These are phyloP conservation scores for Trifolium repens DNA, from an alignment of 306 rosid species.

Conservation along the genomic window DNA sequence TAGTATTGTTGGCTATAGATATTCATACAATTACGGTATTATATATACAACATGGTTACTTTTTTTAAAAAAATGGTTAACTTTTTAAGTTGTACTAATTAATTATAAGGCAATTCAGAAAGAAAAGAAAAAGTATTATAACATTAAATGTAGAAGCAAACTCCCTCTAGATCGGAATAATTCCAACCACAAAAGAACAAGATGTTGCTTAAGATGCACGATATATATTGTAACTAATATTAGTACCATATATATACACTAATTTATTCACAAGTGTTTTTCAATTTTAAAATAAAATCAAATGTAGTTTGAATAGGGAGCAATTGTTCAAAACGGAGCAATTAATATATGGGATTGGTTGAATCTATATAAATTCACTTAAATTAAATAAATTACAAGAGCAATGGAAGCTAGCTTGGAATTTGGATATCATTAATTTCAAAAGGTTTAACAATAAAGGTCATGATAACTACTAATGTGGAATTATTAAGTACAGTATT, in stretches of 20 bases:
- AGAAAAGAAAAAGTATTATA: not conserved
- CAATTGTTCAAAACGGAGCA: constrained; percentile 78
- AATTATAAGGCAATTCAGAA: not conserved
- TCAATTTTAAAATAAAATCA: constrained; percentile 32
- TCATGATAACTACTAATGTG: no score
- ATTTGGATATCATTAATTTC: constrained; percentile 34
- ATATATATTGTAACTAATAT: constrained; percentile 12
- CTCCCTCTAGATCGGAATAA: constrained; percentile 41
- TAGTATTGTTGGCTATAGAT: not conserved
- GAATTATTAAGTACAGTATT: no score
- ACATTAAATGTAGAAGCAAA: constrained; percentile 44
- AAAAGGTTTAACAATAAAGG: constrained; percentile 20
- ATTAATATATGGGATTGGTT: constrained; percentile 62
- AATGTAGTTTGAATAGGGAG: constrained; percentile 85
- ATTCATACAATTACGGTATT: not conserved
- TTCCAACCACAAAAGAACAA: constrained; percentile 43
- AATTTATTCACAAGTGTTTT: constrained; percentile 33
- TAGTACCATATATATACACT: constrained; percentile 13
- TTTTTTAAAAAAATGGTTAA: not conserved
- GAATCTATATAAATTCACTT: no score
- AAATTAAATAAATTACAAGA: no score
- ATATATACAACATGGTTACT: not conserved
- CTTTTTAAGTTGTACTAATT: not conserved
- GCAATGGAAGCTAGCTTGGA: constrained; percentile 13
- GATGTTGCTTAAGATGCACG: constrained; percentile 42